Conservation (phyloP, 768 basidiomycete genomes). For the Mycena leptocephala region DNA sequence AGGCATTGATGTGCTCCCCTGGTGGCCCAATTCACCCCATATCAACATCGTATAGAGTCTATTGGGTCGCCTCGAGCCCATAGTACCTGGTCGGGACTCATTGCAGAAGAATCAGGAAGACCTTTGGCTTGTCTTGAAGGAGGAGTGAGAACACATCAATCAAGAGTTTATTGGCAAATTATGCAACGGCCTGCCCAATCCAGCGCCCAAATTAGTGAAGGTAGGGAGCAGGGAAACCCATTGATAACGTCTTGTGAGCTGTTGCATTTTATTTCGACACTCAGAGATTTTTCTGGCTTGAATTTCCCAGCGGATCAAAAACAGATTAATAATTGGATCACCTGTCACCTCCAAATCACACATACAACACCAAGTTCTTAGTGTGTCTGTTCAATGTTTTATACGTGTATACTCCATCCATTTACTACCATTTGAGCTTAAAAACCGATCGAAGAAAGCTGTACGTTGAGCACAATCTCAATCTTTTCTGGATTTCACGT, state of each 20-base stretch:
- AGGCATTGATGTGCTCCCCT: slow-evolving; percentile 3
- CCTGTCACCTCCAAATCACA: neutral
- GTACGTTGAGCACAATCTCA: neutral
- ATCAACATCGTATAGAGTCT: neutral
- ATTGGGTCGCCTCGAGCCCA: neutral
- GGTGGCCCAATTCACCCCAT: slow-evolving; percentile 5
- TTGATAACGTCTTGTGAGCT: neutral
- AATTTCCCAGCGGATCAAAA: too few relatives aligned
- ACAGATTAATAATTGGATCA: too few relatives aligned
- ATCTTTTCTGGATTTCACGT: slow-evolving; percentile 11
- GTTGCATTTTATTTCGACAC: neutral
- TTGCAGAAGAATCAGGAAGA: neutral
- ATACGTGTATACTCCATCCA: neutral
- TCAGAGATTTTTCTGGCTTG: neutral
- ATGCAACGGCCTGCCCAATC: neutral
- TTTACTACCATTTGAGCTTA: neutral
- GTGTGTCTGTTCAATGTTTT: neutral
- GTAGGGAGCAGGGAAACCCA: neutral
- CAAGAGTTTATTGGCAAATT: neutral
- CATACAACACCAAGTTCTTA: slow-evolving; percentile 5
- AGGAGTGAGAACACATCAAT: neutral
- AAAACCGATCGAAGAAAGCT: neutral
- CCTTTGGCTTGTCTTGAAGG: neutral
- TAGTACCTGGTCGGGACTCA: neutral
- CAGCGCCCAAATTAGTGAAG: neutral